Evolutionary conservation across 768 basidiomycete species (phyloP), one percentile per base, ranked within the genome.

Genomic region (Rhizopogon rudus): DNA sequence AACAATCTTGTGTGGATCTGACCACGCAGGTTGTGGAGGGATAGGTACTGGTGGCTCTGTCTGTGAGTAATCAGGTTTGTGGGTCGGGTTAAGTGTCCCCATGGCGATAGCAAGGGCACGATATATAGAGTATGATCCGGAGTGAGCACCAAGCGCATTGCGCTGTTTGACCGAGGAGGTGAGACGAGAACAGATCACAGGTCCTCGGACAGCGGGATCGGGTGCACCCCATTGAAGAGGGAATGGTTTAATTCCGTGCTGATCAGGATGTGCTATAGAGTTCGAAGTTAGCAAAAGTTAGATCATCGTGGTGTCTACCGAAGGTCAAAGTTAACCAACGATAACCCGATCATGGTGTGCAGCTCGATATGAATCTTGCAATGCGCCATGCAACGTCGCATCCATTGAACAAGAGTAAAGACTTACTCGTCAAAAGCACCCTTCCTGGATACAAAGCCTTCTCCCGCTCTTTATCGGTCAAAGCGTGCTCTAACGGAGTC

Each of bases 71-170:
- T 92, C 86, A 8, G 92, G 88, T 67, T 88, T 90, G 71, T 91
- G 88, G 1, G 82, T 77, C 0, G 89, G 90, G 29, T 83, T 75
- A 53, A 93, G 83, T 3, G 87, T 80, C 40, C 90, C 89, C 81
- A 96, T 88, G 7, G 93, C 96, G 66, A 97, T 94, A 9, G 90
- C 84, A 12, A 98, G 79, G 0, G 96, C 92, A 35, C 93, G 86
- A 70, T 97, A 98, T 71, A 97, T 94, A 13, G 90, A 93, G 71
- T 98, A 98, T 1, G 88, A 90, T 6, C 96, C 95, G 0, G 86
- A 87, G 67, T 97, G 94, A 0, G 96, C 94, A 9, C 96, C 95
- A 65, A 98, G 81, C 25, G 95, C 90, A 70, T 98, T 98, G 44
- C 96, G 87, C 52, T 85, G 81, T 73, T 94, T 95, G 76, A 96